phyloP scores from a whole-genome alignment of 1,139 yeast species.

The Zygoascus meyerae region DNA sequence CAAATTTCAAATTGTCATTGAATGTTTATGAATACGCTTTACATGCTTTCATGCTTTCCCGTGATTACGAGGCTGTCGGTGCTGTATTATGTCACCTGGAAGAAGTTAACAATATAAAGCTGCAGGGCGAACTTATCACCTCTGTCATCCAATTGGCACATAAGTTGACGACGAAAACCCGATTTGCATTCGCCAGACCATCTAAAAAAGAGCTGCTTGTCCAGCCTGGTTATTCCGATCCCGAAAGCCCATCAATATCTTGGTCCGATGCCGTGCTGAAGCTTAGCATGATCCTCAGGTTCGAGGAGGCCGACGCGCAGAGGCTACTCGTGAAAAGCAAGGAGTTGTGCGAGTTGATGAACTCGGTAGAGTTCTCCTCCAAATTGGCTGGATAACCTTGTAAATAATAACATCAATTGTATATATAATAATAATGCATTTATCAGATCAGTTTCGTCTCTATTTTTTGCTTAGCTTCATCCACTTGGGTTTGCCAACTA shows the following conservation, averaged over 20 bases:
- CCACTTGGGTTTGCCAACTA: constrained; percentile 20
- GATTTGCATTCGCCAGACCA: constrained; percentile 15
- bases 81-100: constrained; percentile 25
- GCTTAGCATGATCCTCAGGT: background rate
- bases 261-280: constrained; percentile 7
- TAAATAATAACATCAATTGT: background rate
- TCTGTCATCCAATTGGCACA: constrained; percentile 20
- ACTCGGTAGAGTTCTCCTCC: background rate
- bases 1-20: constrained; percentile 19
- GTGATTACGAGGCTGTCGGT: constrained; percentile 19
- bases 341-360: constrained; percentile 2
- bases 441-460: constrained; percentile 1
- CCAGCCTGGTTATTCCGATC: constrained; percentile 11
- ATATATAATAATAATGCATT: constrained; percentile 5
- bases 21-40: constrained; percentile 24
- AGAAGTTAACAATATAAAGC: constrained; percentile 17
- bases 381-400: background rate
- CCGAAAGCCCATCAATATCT: constrained; percentile 2
- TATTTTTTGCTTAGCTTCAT: constrained; percentile 21
- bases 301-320: background rate
- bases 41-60: constrained; percentile 24
- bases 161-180: constrained; percentile 12
- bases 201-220: constrained; percentile 16
- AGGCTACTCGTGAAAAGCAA: background rate
- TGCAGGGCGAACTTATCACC: constrained; percentile 18